A percentile compares a stretch with the other conserved stretches of the same genome.
phyloP scores from a whole-genome alignment of 768 basidiomycete species.

The Boletus pseudopeckii region DNA sequence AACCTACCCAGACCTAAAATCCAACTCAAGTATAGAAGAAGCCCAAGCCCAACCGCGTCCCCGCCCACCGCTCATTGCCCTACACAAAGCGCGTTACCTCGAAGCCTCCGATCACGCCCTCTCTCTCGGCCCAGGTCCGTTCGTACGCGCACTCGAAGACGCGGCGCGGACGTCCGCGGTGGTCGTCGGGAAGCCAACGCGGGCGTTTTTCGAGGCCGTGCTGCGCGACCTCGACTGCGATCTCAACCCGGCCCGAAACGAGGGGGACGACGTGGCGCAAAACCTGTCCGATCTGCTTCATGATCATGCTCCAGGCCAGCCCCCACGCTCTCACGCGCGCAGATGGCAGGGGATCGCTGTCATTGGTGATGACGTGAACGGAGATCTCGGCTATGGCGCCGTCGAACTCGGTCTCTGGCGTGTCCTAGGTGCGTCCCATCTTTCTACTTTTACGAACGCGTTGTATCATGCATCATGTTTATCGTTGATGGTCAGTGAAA shows the following conservation, averaged over 20 bases:
- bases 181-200: constrained; percentile 63
- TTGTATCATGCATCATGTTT: background rate
- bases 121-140: constrained; percentile 69
- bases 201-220: constrained; percentile 56
- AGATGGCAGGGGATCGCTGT: constrained; percentile 37
- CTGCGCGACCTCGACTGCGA: constrained; percentile 43
- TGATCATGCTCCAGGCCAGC: background rate
- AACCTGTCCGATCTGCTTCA: background rate
- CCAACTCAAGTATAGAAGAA: no score
- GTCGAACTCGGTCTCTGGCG: constrained; percentile 58
- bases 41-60: background rate
- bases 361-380: constrained; percentile 64
- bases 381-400: constrained; percentile 64
- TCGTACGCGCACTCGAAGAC: constrained; percentile 58
- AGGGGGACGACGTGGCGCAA: background rate
- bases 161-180: constrained; percentile 47
- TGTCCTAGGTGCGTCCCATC: constrained; percentile 49
- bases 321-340: no score
- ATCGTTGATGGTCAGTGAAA: constrained; percentile 38
- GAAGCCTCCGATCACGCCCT: constrained; percentile 45
- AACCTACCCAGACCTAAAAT: background rate
- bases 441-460: no score
- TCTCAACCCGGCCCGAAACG: constrained; percentile 20
- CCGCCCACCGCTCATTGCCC: constrained; percentile 46
- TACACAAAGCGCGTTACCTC: constrained; percentile 56